phyloP scores from a whole-genome alignment of 164 flowering plant genomes.

The Vitis cinerea region DNA sequence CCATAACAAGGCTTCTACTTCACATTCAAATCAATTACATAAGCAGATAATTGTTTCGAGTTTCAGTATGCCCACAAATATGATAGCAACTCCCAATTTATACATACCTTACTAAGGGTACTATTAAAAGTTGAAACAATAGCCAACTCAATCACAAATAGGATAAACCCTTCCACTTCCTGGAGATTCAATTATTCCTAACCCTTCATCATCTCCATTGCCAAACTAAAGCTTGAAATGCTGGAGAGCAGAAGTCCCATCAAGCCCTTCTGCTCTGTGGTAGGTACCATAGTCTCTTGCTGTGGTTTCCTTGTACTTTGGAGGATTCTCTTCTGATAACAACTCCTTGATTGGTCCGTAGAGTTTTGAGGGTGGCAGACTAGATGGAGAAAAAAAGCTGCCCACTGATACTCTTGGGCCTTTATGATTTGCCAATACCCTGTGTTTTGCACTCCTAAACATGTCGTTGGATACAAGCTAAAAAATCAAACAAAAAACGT shows the following conservation, averaged over 20 bases:
- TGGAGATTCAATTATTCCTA: too few species aligned
- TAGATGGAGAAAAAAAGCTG: conserved; percentile 15
- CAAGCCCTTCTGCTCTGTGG: conserved; percentile 17
- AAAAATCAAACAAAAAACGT: background rate
- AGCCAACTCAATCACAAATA: too few species aligned
- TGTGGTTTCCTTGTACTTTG: conserved; percentile 17
- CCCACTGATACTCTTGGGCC: conserved; percentile 34
- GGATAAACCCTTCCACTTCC: too few species aligned
- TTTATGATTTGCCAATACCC: conserved; percentile 18
- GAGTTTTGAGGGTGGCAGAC: background rate
- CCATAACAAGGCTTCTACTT: too few species aligned
- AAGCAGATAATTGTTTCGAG: too few species aligned
- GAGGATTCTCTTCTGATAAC: conserved; percentile 27
- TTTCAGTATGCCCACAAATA: too few species aligned
- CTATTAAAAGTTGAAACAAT: too few species aligned
- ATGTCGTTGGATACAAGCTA: conserved; percentile 26
- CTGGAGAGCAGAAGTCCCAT: conserved; percentile 18
- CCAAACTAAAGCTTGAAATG: conserved; percentile 10
- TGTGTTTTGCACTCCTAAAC: conserved; percentile 26
- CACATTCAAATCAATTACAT: too few species aligned
- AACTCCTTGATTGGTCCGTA: conserved; percentile 35
- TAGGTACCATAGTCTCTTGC: conserved; percentile 9
- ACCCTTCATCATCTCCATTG: too few species aligned
- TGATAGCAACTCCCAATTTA: too few species aligned
- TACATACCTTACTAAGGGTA: too few species aligned